Percentiles rank a stretch among this genome's conserved stretches.
phyloP scores from a whole-genome alignment of 2,329 filamentous ascomycete genomes.

The Fusarium sp. region DNA sequence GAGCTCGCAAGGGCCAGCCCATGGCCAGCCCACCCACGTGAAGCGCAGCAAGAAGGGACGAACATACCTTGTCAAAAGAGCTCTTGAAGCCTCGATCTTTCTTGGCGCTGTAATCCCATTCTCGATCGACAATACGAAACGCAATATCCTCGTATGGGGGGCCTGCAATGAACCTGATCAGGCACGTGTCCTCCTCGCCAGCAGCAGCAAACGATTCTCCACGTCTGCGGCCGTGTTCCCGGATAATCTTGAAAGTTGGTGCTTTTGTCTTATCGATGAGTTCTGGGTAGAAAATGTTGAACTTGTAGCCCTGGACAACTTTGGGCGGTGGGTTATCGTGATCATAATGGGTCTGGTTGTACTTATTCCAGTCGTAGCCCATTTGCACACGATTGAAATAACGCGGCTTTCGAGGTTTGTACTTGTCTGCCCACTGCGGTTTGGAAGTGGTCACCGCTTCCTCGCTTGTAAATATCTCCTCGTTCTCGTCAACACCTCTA shows the following conservation, averaged over 20 bases:
- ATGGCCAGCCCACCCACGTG: conserved; percentile 29
- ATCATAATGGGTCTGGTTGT: conserved; percentile 99
- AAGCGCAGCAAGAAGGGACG: conserved; percentile 18
- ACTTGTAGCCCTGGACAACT: conserved; percentile 98
- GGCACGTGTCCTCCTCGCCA: conserved; percentile 95
- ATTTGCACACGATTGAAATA: conserved; percentile 99
- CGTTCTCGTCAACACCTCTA: conserved; percentile 89
- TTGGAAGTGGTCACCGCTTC: conserved; percentile 72
- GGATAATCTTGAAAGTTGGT: conserved; percentile 94
- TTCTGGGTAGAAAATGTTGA: conserved; percentile 99
- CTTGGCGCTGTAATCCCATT: conserved; percentile 99
- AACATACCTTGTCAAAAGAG: conserved; percentile 92
- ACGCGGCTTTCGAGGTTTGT: conserved; percentile 88
- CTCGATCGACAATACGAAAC: conserved; percentile 96
- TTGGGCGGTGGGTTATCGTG: conserved; percentile 98
- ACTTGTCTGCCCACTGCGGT: conserved; percentile 84
- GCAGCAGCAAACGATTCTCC: conserved; percentile 94
- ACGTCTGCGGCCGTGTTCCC: conserved; percentile 87
- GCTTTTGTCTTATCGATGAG: conserved; percentile 94
- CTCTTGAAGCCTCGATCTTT: conserved; percentile 94
- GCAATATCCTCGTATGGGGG: conserved; percentile 97
- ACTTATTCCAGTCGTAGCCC: conserved; percentile 99
- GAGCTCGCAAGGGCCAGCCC: conserved; percentile 19
- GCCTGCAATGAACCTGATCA: conserved; percentile 95
- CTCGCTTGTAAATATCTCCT: conserved; percentile 94